These are phyloP conservation scores for Fusarium sp. DNA, from an alignment of 2,329 filamentous ascomycete species.

Conservation along the genomic window DNA sequence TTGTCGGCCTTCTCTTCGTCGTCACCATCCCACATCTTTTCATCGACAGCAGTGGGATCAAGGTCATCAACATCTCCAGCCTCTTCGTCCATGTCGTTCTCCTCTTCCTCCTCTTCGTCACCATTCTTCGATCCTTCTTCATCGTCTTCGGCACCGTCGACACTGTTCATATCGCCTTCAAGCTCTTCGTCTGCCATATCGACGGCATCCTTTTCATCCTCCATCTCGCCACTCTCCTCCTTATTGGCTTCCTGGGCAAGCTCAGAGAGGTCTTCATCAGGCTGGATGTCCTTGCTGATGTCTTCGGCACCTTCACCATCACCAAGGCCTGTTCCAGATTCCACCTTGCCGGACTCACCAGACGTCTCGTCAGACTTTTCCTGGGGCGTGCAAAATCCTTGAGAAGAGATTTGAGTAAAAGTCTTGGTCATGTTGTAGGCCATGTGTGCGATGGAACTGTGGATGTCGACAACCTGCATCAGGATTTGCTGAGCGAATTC, in stretches of 20 bases:
- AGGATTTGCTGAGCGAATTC: conserved; percentile 69
- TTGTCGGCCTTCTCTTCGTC: conserved; percentile 84
- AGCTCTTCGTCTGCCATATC: conserved; percentile 93
- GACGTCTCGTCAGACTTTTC: conserved; percentile 80
- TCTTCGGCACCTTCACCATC: conserved; percentile 96
- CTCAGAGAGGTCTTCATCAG: conserved; percentile 93
- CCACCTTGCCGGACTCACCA: conserved; percentile 80
- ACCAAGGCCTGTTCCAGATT: conserved; percentile 91
- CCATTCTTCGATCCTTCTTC: conserved; percentile 70
- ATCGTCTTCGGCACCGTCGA: conserved; percentile 70
- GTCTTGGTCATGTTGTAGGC: conserved; percentile 79
- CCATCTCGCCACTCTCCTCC: conserved; percentile 72
- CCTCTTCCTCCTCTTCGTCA: conserved; percentile 72
- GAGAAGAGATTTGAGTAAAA: conserved; percentile 80
- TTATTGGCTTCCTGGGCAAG: conserved; percentile 85
- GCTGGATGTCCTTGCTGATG: conserved; percentile 95
- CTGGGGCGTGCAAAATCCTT: conserved; percentile 91
- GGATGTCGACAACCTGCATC: conserved; percentile 69
- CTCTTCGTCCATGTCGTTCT: conserved; percentile 88
- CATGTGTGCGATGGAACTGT: conserved; percentile 78
- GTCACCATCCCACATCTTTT: conserved; percentile 98
- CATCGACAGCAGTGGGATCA: conserved; percentile 89
- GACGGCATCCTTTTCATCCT: conserved; percentile 86
- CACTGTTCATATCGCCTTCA: conserved; percentile 81
- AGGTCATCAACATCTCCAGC: conserved; percentile 90